Percentiles rank a stretch among this genome's conserved stretches.
These are phyloP conservation scores for Colletotrichum sp. DNA, from an alignment of 2,329 filamentous ascomycete species.

Conservation along the genomic window DNA sequence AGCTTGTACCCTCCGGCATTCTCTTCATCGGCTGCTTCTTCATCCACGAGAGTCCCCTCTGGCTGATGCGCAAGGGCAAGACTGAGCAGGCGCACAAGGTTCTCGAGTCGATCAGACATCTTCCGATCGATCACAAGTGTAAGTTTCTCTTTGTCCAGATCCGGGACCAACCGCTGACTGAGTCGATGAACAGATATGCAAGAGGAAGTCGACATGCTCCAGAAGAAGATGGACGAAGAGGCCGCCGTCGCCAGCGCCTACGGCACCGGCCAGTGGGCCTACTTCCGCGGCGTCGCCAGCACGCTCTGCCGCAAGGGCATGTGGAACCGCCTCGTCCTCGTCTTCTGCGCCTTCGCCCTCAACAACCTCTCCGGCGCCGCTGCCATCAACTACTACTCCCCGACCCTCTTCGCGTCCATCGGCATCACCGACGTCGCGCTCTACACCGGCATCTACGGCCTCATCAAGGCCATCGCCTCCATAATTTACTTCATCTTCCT, in stretches of 20 bases:
- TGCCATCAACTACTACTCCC: conserved; percentile 51
- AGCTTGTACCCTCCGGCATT: conserved; percentile 46
- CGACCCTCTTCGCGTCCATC: conserved; percentile 45
- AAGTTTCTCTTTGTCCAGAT: not conserved
- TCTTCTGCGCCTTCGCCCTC: conserved; percentile 42
- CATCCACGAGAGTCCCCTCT: conserved; percentile 28
- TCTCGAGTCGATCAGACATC: conserved; percentile 46
- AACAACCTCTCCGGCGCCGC: conserved; percentile 47
- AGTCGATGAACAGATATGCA: conserved; percentile 36
- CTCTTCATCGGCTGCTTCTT: conserved; percentile 50
- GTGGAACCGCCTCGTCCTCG: conserved; percentile 42
- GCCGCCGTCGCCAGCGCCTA: conserved; percentile 34
- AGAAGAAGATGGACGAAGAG: conserved; percentile 39
- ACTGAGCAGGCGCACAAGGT: conserved; percentile 33
- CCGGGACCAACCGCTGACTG: fast-evolving
- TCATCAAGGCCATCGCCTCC: conserved; percentile 46
- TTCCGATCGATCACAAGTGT: conserved; percentile 42
- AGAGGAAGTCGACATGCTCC: conserved; percentile 54
- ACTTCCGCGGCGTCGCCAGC: conserved; percentile 37
- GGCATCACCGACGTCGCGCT: conserved; percentile 50
- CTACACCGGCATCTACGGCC: conserved; percentile 57
- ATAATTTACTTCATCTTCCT: conserved; percentile 45
- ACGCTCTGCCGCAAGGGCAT: conserved; percentile 43
- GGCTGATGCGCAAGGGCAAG: conserved; percentile 25
- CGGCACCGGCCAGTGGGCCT: conserved; percentile 36